Evolutionary conservation across 1,284 basidiomycete species (phyloP), one percentile per base, ranked within the genome.

Genomic region (Violaceomyces palustris): DNA sequence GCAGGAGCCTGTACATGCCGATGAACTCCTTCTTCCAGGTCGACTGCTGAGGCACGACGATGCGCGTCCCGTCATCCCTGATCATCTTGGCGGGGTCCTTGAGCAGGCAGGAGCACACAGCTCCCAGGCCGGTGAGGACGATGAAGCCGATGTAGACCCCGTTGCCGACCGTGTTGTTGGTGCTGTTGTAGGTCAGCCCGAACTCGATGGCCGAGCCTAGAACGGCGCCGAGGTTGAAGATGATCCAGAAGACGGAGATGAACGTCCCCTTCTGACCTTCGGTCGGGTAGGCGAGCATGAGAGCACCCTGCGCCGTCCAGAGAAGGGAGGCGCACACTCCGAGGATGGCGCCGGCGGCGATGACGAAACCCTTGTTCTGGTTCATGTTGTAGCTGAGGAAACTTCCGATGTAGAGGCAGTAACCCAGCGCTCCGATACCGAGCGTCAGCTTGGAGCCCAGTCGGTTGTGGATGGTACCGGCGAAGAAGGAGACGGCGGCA

Each of bases 241-340:
- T 65, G 32, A 77, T 66, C 86, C 85, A 88, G 72, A 87, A 77
- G 34, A 85, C 77, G 17, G 81, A 83, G 52, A 91, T 88, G 70
- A 54, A 56, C 17, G 41, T 40, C 15, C 88, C 88, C 72, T 91
- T 92, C 69, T 56, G 75, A 65, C 68, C 85, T 83, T 29, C 77
- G 1, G 73, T 87, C 0, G 86, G 84, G 71, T 89, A 91, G 1
- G 85, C 79, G 64, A 91, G 77, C 83, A 89, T 89, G 51, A 89
- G 76, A 5, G 82, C 82, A 15, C 87, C 87, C 66, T 90, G 88
- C 1, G 67, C 68, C 3, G 64, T 60, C 72, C 73, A 73, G n/a
- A 91, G 77, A 21, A 90, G 71, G 35, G 85, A 86, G 11, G 89
- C 88, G 64, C 86, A 88, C 39, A 88, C 65, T 34, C 88, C 88